Evolutionary conservation across 495 filamentous ascomycete genomes (phyloP).

Genomic region (Trichoderma asperelloides): DNA sequence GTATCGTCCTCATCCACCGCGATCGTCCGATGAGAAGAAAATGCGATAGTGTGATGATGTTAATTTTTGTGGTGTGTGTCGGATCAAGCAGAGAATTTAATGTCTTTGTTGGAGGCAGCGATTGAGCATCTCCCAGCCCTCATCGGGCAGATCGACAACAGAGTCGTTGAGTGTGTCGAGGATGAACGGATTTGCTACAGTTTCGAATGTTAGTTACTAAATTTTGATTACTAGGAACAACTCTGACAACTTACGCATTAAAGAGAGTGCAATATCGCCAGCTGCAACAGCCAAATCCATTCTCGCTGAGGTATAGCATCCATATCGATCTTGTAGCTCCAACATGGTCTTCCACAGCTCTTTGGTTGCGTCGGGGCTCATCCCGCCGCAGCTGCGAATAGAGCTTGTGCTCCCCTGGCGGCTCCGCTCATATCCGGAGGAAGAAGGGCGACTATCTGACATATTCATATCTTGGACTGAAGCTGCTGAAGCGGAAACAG

Average conservation of each 20-base stretch:
- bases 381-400: conserved; percentile 1
- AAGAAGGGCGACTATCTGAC: not conserved
- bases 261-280: conserved; percentile 19
- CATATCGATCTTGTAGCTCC: conserved; percentile 31
- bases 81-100: not conserved
- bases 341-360: conserved; percentile 38
- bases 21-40: not conserved
- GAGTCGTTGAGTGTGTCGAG: conserved; percentile 37
- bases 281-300: conserved; percentile 34
- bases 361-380: conserved; percentile 19
- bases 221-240: not conserved
- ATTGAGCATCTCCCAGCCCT: conserved; percentile 15
- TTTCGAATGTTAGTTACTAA: not conserved
- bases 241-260: conserved; percentile 28
- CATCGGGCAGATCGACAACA: conserved; percentile 31
- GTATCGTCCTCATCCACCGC: not conserved
- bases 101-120: conserved; percentile 1
- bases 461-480: not conserved
- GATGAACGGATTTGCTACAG: conserved; percentile 30
- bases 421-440: not conserved
- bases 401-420: conserved; percentile 5
- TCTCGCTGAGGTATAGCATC: conserved; percentile 37
- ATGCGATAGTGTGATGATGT: no score
- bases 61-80: not conserved
- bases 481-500: not conserved